phyloP scores from a whole-genome alignment of 2,329 filamentous ascomycete genomes.

The Beauveria bassiana region DNA sequence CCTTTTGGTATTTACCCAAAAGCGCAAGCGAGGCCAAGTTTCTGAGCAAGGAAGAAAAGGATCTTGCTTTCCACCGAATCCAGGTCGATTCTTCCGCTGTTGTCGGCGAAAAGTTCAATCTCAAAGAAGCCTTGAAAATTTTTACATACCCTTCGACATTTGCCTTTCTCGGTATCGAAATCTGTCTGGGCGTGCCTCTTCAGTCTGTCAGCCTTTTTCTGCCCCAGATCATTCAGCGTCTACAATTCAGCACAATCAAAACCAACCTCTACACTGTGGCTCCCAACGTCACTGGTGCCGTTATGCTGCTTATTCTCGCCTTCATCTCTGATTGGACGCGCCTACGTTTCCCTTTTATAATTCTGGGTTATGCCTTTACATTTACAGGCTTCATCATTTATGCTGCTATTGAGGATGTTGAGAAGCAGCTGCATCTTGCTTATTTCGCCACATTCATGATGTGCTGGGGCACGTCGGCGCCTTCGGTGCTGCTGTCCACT shows the following conservation, averaged over 20 bases:
- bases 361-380: constrained; percentile 64
- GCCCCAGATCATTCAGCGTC: constrained; percentile 45
- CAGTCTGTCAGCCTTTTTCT: constrained; percentile 48
- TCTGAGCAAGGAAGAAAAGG: constrained; percentile 56
- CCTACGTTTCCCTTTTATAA: constrained; percentile 67
- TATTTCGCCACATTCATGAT: constrained; percentile 78
- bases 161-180: constrained; percentile 44
- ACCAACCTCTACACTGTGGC: constrained; percentile 79
- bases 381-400: constrained; percentile 76
- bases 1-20: constrained; percentile 61
- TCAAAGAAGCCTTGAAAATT: constrained; percentile 43
- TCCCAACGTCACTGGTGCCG: constrained; percentile 67
- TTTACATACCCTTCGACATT: constrained; percentile 43
- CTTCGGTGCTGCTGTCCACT: constrained; percentile 58
- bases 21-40: constrained; percentile 59
- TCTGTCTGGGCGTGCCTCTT: constrained; percentile 52
- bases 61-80: constrained; percentile 64
- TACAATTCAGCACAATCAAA: constrained; percentile 42
- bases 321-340: constrained; percentile 60
- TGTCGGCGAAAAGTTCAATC: constrained; percentile 44
- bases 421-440: constrained; percentile 53
- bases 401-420: constrained; percentile 58
- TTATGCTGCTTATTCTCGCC: constrained; percentile 63
- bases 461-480: constrained; percentile 71
- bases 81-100: constrained; percentile 64